These are phyloP conservation scores for Teunomyces cretensis DNA, from an alignment of 805 yeast species.

Conservation along the genomic window DNA sequence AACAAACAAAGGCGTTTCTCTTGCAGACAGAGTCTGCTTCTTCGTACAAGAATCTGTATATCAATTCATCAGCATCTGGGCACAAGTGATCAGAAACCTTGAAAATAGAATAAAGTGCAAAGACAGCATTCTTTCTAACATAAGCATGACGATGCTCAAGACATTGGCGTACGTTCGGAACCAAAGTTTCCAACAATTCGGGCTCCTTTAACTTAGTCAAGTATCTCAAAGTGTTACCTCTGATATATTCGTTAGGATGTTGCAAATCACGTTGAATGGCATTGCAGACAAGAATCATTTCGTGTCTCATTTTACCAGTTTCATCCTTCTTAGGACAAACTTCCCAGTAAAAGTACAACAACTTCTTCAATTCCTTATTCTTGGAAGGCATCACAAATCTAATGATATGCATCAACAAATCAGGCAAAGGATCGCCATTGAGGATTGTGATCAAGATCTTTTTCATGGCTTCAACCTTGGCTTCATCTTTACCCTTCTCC, in stretches of 20 bases:
- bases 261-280: slow-evolving; percentile 96
- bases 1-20: slow-evolving; percentile 90
- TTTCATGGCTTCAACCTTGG: slow-evolving; percentile 87
- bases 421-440: slow-evolving; percentile 91
- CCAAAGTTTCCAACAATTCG: slow-evolving; percentile 91
- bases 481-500: slow-evolving; percentile 88
- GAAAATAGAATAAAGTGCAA: slow-evolving; percentile 82
- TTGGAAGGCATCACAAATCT: slow-evolving; percentile 96
- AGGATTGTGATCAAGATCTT: slow-evolving; percentile 81
- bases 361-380: slow-evolving; percentile 85
- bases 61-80: slow-evolving; percentile 93
- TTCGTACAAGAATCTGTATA: slow-evolving; percentile 66
- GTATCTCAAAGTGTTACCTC: slow-evolving; percentile 94
- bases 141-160: slow-evolving; percentile 96
- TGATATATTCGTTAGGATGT: slow-evolving; percentile 95
- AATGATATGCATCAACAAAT: slow-evolving; percentile 91
- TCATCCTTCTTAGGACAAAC: slow-evolving; percentile 88
- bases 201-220: slow-evolving; percentile 88
- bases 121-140: slow-evolving; percentile 94
- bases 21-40: slow-evolving; percentile 94
- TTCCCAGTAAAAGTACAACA: slow-evolving; percentile 96
- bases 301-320: slow-evolving; percentile 92
- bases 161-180: slow-evolving; percentile 88
- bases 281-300: slow-evolving; percentile 97
- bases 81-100: slow-evolving; percentile 80